A percentile compares a stretch with the other conserved stretches of the same genome.
Conservation (phyloP, 306 rosid species). For the Oemleria cerasiformis region DNA sequence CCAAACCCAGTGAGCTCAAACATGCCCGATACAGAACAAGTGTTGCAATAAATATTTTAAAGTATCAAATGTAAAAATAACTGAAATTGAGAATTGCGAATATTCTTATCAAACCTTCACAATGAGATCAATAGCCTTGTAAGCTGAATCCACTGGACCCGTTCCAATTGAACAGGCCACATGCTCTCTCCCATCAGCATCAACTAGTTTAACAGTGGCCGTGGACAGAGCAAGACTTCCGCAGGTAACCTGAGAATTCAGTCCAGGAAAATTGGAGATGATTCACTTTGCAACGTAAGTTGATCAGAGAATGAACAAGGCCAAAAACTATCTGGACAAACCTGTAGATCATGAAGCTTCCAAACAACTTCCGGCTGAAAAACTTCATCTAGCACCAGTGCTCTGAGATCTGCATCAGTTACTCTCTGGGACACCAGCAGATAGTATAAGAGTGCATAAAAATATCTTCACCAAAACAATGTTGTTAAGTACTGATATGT, state of each 20-base stretch:
- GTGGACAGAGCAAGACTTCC: slow-evolving; percentile 91
- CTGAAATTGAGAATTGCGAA: slow-evolving; percentile 8
- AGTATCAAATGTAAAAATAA: neutral
- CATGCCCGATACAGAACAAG: neutral
- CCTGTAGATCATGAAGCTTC: slow-evolving; percentile 89
- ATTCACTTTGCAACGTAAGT: slow-evolving; percentile 6
- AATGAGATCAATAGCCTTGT: slow-evolving; percentile 82
- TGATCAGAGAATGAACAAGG: slow-evolving; percentile 7
- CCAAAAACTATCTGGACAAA: slow-evolving; percentile 25
- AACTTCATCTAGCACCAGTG: slow-evolving; percentile 89
- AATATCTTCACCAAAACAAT: neutral
- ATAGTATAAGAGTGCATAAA: neutral
- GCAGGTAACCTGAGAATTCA: slow-evolving; percentile 74
- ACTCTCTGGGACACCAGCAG: slow-evolving; percentile 49
- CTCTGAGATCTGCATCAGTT: slow-evolving; percentile 92
- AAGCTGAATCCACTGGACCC: slow-evolving; percentile 98
- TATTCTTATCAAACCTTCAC: slow-evolving; percentile 61
- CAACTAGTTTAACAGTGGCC: slow-evolving; percentile 75
- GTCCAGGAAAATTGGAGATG: slow-evolving; percentile 28
- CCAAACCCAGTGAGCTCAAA: no score
- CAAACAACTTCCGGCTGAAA: slow-evolving; percentile 82
- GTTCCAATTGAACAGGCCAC: slow-evolving; percentile 88
- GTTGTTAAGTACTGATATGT: neutral
- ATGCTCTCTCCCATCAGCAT: slow-evolving; percentile 48
- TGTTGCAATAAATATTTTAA: neutral